Conservation (phyloP, 2,329 filamentous ascomycete genomes). For the Thelonectria discophora region DNA sequence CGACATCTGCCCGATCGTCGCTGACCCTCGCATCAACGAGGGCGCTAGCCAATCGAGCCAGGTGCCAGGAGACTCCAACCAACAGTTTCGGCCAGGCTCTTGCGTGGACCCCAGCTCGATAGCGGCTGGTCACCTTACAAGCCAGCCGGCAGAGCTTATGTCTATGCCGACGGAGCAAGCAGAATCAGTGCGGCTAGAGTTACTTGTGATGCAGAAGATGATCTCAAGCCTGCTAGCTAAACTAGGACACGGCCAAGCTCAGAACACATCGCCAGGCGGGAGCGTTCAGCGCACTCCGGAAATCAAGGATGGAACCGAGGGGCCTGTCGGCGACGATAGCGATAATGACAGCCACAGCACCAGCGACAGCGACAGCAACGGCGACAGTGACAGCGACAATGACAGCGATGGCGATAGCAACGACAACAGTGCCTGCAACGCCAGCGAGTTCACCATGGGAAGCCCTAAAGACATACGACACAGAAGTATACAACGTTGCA, state of each 20-base stretch:
- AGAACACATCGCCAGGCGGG: background rate
- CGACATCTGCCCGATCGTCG: background rate
- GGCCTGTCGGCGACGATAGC: background rate
- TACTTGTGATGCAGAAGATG: background rate
- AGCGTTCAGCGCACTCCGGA: background rate
- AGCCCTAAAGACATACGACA: background rate
- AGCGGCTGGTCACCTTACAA: background rate
- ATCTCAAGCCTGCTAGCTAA: slow-evolving; percentile 4
- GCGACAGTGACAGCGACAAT: background rate
- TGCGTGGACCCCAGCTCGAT: background rate
- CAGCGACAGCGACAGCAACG: background rate
- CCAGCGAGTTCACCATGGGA: background rate
- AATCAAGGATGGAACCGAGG: background rate
- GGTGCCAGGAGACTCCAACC: background rate
- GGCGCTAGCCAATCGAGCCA: background rate
- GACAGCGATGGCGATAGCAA: background rate
- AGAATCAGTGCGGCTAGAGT: background rate
- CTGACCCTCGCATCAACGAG: background rate
- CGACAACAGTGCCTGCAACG: background rate
- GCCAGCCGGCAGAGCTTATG: slow-evolving; percentile 1
- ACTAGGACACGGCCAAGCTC: background rate
- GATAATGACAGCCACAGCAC: background rate
- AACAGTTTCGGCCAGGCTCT: slow-evolving; percentile 1
- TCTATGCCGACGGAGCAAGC: background rate
- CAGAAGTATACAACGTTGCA: slow-evolving; percentile 4